These are phyloP conservation scores for Xylaria castorea DNA, from an alignment of 495 filamentous ascomycete species.

Conservation along the genomic window DNA sequence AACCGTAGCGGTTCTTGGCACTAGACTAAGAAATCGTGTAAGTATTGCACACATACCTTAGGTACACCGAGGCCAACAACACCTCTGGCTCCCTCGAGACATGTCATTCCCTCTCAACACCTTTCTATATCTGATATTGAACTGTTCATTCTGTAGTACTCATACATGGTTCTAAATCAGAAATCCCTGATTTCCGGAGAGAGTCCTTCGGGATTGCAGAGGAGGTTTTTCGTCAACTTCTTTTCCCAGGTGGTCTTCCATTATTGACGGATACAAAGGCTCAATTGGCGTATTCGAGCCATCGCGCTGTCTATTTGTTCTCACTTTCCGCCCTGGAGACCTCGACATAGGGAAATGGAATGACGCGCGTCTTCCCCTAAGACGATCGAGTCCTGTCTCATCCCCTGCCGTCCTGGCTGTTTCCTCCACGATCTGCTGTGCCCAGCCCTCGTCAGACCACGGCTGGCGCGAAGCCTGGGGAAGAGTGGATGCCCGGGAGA, in stretches of 20 bases:
- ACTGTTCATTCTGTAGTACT: not conserved
- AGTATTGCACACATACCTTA: too few species aligned
- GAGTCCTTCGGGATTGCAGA: not conserved
- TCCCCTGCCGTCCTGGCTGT: not conserved
- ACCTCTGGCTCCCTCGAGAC: too few species aligned
- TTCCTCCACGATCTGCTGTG: constrained; percentile 14
- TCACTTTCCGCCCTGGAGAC: not conserved
- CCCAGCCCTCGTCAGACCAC: constrained; percentile 4
- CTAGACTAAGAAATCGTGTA: not conserved
- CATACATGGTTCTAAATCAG: not conserved
- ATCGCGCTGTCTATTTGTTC: not conserved
- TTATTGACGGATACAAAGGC: too few species aligned
- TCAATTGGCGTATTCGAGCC: not conserved
- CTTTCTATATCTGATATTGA: not conserved
- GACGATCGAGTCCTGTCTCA: not conserved
- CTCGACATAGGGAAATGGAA: not conserved
- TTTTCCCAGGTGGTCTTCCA: not conserved
- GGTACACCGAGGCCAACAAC: too few species aligned
- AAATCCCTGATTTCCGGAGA: not conserved
- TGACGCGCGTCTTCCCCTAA: not conserved
- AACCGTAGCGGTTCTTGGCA: not conserved
- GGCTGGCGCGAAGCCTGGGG: not conserved
- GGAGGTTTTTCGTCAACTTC: not conserved
- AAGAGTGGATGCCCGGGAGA: constrained; percentile 7
- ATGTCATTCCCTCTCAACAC: not conserved